Base-by-base conservation (phyloP, 805 yeast species). In the Metschnikowia chrysomelidarum region DNA sequence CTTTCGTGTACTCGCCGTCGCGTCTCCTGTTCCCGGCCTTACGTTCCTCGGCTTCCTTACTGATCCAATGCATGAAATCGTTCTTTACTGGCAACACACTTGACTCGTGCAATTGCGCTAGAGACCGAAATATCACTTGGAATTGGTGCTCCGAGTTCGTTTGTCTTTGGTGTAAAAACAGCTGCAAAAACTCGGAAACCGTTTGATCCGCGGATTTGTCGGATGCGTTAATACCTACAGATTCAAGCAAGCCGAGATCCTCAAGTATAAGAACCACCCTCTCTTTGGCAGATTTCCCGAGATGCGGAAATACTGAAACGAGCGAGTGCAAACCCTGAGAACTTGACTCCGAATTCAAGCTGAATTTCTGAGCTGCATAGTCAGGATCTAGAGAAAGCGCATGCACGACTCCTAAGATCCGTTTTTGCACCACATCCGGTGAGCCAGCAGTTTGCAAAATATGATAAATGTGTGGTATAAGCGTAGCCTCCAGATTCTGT, bases 61-160 rank as follows among this genome's bases (percentile, higher is more conserved):
- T 67, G 24, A 87, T 56, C 95, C 95, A 87, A 15, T 69, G 59
- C 28, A 84, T 40, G 46, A 86, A 87, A 1, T 61, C 65, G 21
- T 70, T 56, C 0, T 60, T 44, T 1, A 59, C 56, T 5, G 54
- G 47, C 19, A 64, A 39, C 3, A 47, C 44, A 14, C 56, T 46
- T 7, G 50, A 38, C 31, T 59, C 49, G 43, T 65, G 71, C n/a
- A 66, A 31, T 6, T 59, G 55, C 13, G 53, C 56, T 36, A 68
- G 48, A 16, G 56, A 51, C 10, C 37, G 38, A 34, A 53, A 46
- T 14, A 32, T 43, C 2, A 58, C 40, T 30, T 68, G 60, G n/a
- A 73, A 49, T 20, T 73, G 72, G 5, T 52, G 48, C 30, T 73
- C 74, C 25, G 64, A 51, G 4, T 28, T 20, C 45, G 42, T 34